Base-by-base conservation (phyloP, 1,284 basidiomycete species). In the Rhodotorula sp. region DNA sequence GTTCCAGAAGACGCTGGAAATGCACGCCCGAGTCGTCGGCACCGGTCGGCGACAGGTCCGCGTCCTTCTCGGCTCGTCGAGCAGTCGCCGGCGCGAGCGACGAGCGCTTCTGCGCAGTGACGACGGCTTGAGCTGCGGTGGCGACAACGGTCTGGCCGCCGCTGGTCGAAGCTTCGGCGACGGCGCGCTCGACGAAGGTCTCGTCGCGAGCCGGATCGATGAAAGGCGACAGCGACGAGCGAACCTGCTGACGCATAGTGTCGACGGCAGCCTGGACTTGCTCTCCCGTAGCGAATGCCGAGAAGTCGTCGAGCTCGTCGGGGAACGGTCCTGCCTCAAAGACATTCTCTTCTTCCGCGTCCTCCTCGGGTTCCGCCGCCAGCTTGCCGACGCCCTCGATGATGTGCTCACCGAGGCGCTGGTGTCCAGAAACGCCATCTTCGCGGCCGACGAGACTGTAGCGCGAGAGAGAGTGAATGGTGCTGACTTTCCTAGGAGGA, bases 11-110 rank as follows among this genome's bases (percentile, higher is more conserved):
- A 10, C 11, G 51, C 11, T 11, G 58, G 51, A 64, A 50, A 13
- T 40, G 62, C 22, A 48, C 28, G 26, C 64, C 60, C 30, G 64
- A 59, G 56, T 70, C 68, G 59, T 64, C 63, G 2, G 46, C 50
- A 10, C 44, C 58, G n/a, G 22, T n/a, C 5, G 40, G 15, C 22
- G 28, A 50, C 18, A 37, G 28, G 26, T 52, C 30, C n/a, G 30
- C 55, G 48, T 58, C 63, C 10, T 34, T 30, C 10, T 50, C 47
- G 46, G 31, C 18, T 65, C 47, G 46, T 16, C 47, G 26, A 46
- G 40, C 30, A 16, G 31, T 10, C 37, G 34, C 31, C 18, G 22
- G 24, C 5, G 34, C 34, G 54, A 31, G 9, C 34, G 34, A 20
- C 54, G 34, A n/a, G 34, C 24, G 34, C 34, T 5, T 22, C 31